A percentile compares a stretch with the other conserved stretches of the same genome.
These are phyloP conservation scores for Suillus alpinus DNA, from an alignment of 768 basidiomycete genomes.

Conservation along the genomic window DNA sequence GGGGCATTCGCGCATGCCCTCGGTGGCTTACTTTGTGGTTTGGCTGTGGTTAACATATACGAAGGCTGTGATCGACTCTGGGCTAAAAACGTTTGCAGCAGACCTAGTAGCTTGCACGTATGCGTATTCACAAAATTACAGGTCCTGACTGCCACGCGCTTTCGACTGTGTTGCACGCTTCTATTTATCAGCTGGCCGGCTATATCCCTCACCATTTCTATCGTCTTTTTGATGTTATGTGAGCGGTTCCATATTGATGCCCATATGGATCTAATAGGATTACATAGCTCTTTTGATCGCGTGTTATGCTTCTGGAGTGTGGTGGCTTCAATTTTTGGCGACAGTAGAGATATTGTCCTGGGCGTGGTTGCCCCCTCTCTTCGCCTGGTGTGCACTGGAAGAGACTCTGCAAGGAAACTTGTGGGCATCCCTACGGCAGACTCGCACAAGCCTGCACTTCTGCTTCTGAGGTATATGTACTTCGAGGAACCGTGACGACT, in stretches of 20 bases:
- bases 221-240: not conserved
- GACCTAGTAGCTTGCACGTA: not conserved
- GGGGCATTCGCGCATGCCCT: conserved; percentile 6
- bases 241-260: not conserved
- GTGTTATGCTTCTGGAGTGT: conserved; percentile 1
- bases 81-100: not conserved
- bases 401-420: conserved; percentile 9
- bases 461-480: not conserved
- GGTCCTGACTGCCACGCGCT: not conserved
- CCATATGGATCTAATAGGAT: not conserved
- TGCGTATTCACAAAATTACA: not conserved
- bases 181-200: not conserved
- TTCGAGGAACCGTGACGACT: not conserved
- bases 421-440: not conserved
- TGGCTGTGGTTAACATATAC: not conserved
- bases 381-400: not conserved
- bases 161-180: not conserved
- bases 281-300: not conserved
- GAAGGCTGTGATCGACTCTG: not conserved
- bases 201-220: not conserved
- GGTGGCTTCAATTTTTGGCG: not conserved
- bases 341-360: not conserved
- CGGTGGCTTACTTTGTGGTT: not conserved
- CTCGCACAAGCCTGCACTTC: not conserved
- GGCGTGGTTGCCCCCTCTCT: not conserved